A percentile compares a stretch with the other conserved stretches of the same genome.
Conservation (phyloP, 495 filamentous ascomycete genomes). For the Daldinia caldariorum region DNA sequence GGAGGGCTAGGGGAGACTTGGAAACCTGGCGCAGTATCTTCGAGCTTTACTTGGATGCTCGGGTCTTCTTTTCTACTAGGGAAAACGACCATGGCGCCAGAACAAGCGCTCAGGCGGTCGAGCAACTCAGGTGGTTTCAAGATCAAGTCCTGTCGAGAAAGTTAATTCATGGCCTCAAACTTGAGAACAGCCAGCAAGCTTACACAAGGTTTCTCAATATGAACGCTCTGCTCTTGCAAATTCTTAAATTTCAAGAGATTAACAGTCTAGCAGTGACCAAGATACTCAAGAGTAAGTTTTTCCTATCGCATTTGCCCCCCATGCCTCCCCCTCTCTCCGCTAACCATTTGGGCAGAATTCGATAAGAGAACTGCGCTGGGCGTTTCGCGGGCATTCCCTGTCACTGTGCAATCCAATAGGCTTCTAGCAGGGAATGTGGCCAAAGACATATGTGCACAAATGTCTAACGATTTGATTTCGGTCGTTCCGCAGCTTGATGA, state of each 20-base stretch:
- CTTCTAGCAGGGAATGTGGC: conserved; percentile 68
- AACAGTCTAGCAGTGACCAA: conserved; percentile 75
- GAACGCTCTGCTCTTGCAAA: conserved; percentile 70
- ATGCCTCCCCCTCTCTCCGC: background rate
- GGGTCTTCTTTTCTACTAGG: conserved; percentile 76
- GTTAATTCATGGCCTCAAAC: conserved; percentile 65
- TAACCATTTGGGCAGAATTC: conserved; percentile 66
- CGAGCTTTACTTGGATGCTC: conserved; percentile 71
- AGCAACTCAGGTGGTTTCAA: conserved; percentile 68
- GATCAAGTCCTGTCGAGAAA: conserved; percentile 63
- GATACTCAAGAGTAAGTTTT: conserved; percentile 75
- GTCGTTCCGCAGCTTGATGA: conserved; percentile 76
- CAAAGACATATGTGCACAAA: conserved; percentile 71
- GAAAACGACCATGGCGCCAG: conserved; percentile 69
- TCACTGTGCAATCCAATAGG: conserved; percentile 57
- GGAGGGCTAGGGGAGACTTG: conserved; percentile 67
- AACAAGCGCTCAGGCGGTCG: conserved; percentile 60
- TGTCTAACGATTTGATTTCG: conserved; percentile 69
- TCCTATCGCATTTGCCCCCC: too few species aligned
- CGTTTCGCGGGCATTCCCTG: conserved; percentile 63
- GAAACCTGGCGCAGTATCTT: conserved; percentile 79
- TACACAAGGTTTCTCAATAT: conserved; percentile 70
- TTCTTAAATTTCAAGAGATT: conserved; percentile 77
- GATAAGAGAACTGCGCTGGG: conserved; percentile 79
- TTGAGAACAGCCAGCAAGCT: conserved; percentile 63